Percentiles rank a stretch among this genome's conserved stretches.
Conservation (phyloP, 352 stramenopile species). For the Pythium plurisporium region DNA sequence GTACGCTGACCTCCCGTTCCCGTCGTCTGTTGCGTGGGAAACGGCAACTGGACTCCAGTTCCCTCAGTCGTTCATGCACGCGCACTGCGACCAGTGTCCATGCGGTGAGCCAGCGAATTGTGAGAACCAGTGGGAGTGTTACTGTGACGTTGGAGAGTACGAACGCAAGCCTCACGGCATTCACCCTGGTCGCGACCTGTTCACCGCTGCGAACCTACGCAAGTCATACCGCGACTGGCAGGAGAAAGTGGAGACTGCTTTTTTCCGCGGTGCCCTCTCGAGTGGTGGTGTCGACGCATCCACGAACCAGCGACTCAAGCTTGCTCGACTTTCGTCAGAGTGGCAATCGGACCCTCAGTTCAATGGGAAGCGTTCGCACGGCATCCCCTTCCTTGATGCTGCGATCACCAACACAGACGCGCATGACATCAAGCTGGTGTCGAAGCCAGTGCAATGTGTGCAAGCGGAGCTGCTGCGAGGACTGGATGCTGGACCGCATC, state of each 20-base stretch:
- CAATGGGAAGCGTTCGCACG: slow-evolving; percentile 67
- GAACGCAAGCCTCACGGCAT: slow-evolving; percentile 73
- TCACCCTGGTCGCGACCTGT: slow-evolving; percentile 84
- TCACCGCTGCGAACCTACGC: slow-evolving; percentile 95
- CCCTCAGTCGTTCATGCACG: slow-evolving; percentile 88
- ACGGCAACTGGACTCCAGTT: slow-evolving; percentile 90
- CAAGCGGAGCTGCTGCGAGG: slow-evolving; percentile 48
- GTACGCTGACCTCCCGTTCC: slow-evolving; percentile 96
- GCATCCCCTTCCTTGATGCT: slow-evolving; percentile 93
- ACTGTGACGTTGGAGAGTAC: slow-evolving; percentile 53
- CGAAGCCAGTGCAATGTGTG: slow-evolving; percentile 94
- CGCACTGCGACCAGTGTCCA: slow-evolving; percentile 72
- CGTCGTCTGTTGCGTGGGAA: slow-evolving; percentile 95
- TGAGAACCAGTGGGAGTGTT: slow-evolving; percentile 79
- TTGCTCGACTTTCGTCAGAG: slow-evolving; percentile 87
- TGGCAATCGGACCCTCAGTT: slow-evolving; percentile 90
- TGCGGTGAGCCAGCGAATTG: slow-evolving; percentile 62
- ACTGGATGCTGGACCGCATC: slow-evolving; percentile 90
- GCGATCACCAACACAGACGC: slow-evolving; percentile 96
- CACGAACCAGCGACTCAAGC: slow-evolving; percentile 96
- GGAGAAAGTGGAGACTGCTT: slow-evolving; percentile 95
- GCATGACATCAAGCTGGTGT: slow-evolving; percentile 95
- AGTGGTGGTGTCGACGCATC: slow-evolving; percentile 93
- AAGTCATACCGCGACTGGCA: slow-evolving; percentile 96
- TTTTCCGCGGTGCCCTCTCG: slow-evolving; percentile 97